Base-by-base conservation (phyloP, 768 basidiomycete species). In the Thelephora ganbajun region DNA sequence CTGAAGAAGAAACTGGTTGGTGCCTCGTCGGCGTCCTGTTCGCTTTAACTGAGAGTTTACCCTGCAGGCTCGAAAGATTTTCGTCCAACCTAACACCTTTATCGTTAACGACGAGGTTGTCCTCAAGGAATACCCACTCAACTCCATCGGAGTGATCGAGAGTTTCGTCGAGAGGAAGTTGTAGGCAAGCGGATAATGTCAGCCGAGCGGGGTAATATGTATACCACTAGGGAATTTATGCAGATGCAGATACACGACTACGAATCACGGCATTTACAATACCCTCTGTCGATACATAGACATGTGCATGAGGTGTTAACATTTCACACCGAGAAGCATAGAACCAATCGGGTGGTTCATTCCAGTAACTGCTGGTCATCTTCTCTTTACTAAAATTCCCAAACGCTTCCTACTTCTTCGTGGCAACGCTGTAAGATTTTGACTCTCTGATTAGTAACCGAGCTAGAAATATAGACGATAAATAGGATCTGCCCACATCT, bases 51-150 rank as follows among this genome's bases (percentile, higher is more conserved):
- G 22, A 43, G n/a, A 20, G 11, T 14, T 12, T 48, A 42, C 46
- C 36, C 16, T 50, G 47, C 53, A 90, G 80, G 83, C 89, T 14
- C 77, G 89, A 49, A 91, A 88, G 62, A 72, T 88, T 14, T 83
- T 91, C 62, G 79, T 87, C 2, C 89, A 88, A 61, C 83, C 86
- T 2, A 90, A 83, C 56, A 87, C 87, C 12, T 66, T 79, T 54
- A 54, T 89, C 43, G 73, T 73, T 46, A 66, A 77, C 53, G 79
- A 67, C 22, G 76, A 86, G 54, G 83, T 87, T 22, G 66, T 77
- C 46, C 64, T 93, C 50, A 85, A 78, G 60, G 87, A 91, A 56
- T 90, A 90, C 58, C 76, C 83, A 7, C 63, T 84, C 48, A 86
- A 80, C 0, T 57, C 74, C 1, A 79, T 72, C 18, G 90, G 89